Conservation (phyloP, 495 filamentous ascomycete species). For the Penicillium crystallinum region DNA sequence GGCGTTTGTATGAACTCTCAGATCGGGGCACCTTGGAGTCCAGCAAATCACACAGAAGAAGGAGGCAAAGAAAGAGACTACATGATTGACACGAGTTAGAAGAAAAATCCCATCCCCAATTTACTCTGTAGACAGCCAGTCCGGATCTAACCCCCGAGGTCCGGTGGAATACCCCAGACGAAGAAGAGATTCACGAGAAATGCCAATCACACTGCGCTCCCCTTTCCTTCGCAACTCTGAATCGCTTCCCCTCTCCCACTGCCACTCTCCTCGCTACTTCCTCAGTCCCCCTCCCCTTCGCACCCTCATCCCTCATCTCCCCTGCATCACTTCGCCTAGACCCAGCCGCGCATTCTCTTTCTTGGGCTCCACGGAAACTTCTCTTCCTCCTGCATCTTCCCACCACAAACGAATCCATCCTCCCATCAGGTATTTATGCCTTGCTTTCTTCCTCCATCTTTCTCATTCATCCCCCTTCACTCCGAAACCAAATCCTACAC, state of each 20-base stretch:
- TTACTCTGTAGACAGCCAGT: background rate
- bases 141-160: constrained; percentile 4
- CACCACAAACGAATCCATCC: constrained; percentile 30
- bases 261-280: background rate
- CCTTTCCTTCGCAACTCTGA: background rate
- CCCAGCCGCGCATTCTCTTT: constrained; percentile 31
- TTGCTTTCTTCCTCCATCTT: constrained; percentile 4
- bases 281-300: background rate
- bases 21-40: background rate
- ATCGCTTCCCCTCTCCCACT: background rate
- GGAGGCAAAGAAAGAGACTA: background rate
- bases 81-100: background rate
- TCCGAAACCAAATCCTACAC: constrained; percentile 6
- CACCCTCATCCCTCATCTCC: constrained; percentile 10
- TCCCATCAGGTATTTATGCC: constrained; percentile 20
- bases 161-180: background rate
- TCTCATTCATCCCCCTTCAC: constrained; percentile 6
- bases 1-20: background rate
- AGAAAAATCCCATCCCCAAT: background rate
- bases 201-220: background rate
- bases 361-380: constrained; percentile 26
- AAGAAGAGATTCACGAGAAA: constrained; percentile 1
- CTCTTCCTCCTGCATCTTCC: constrained; percentile 25
- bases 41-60: background rate
- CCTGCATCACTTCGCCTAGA: constrained; percentile 23